These are phyloP conservation scores for Phytophthora podocarpi DNA, from an alignment of 352 stramenopile species.

Conservation along the genomic window DNA sequence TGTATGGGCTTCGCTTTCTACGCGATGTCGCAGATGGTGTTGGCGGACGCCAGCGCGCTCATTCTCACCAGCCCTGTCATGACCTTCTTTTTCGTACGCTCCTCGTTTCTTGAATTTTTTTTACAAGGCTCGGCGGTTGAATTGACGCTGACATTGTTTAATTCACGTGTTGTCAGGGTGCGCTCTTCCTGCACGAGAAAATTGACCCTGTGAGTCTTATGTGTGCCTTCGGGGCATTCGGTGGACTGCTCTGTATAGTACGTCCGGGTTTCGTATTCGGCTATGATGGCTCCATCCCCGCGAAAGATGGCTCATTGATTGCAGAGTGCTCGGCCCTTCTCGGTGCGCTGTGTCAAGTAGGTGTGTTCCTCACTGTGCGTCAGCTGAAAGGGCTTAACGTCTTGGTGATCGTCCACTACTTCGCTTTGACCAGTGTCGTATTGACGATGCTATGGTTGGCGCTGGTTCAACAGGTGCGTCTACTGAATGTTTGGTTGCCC, in stretches of 20 bases:
- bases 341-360: slow-evolving; percentile 46
- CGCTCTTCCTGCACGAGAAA: slow-evolving; percentile 43
- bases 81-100: slow-evolving; percentile 35
- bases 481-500: background rate
- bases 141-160: no score
- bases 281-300: slow-evolving; percentile 19
- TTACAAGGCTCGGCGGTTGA: no score
- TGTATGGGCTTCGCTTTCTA: slow-evolving; percentile 80
- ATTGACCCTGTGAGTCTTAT: slow-evolving; percentile 46
- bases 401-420: slow-evolving; percentile 68
- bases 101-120: no score
- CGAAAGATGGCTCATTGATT: slow-evolving; percentile 28
- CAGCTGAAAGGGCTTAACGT: slow-evolving; percentile 48
- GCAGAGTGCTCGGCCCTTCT: slow-evolving; percentile 44
- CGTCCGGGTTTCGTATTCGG: slow-evolving; percentile 53
- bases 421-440: slow-evolving; percentile 50
- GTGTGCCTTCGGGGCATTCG: slow-evolving; percentile 43
- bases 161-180: slow-evolving; percentile 40
- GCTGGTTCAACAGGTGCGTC: slow-evolving; percentile 38
- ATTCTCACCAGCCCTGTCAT: slow-evolving; percentile 50
- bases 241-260: slow-evolving; percentile 54
- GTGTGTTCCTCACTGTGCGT: slow-evolving; percentile 58
- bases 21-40: slow-evolving; percentile 74
- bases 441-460: slow-evolving; percentile 42
- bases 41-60: slow-evolving; percentile 72